Base-by-base conservation (phyloP, 345 rosid genomes). In the Linum lewisii region DNA sequence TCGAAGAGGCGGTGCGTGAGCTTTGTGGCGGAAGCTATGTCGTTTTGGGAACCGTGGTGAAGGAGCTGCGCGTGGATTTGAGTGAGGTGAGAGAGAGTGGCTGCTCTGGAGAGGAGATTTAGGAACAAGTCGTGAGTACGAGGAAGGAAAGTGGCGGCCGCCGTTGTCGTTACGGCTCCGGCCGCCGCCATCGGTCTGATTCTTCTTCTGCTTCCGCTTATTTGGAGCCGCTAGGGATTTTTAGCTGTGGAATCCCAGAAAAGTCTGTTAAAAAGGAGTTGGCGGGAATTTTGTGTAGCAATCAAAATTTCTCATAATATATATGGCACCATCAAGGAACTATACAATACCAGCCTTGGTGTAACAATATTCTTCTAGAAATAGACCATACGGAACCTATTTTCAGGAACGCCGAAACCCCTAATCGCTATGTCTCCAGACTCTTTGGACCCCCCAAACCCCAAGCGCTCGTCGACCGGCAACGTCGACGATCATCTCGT, bases 11-110 rank as follows among this genome's bases (percentile, higher is more conserved):
- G 79, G 60, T 85, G 87, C 37, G 77, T 71, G 76, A 88, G 93
- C 69, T 82, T 88, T 53, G 93, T 85, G 82, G 79, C 68, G 9
- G 75, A 50, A 50, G 81, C 67, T 36, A 85, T 54, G 69, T 88
- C 86, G 73, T 70, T 49, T 69, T 57, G 72, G 67, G 68, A 66
- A 64, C 81, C 79, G 66, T 79, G 62, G 59, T 74, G 62, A 66
- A 80, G 69, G 72, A 85, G 77, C 63, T 85, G 93, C 54, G 90
- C 73, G 69, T 88, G 93, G 54, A 75, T 63, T 66, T 85, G 90
- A 22, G 78, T 26, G 51, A 88, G 79, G 61, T 83, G 88, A 10
- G 90, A 75, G 45, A 80, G 64, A 26, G 73, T 65, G 32, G 73
- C 54, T 63, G 82, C 70, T 64, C 37, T 62, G 54, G 51, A 73